Conservation (phyloP, 179 eudicot genomes). For the Vitellaria paradoxa region DNA sequence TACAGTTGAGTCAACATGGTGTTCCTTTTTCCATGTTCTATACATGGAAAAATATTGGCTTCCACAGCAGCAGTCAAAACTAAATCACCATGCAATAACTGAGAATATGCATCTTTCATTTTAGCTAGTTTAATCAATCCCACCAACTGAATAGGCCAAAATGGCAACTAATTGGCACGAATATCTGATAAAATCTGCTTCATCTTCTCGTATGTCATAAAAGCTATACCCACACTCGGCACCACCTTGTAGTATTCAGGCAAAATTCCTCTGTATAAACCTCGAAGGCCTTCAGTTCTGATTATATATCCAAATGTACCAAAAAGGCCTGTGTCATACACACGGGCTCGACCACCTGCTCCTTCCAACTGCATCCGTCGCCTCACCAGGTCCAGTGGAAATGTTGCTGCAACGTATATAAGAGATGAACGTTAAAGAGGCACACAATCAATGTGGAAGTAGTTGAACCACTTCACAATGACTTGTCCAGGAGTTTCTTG, state of each 20-base stretch:
- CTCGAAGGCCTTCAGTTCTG: slow-evolving; percentile 73
- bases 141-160: background rate
- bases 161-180: slow-evolving; percentile 17
- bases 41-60: slow-evolving; percentile 20
- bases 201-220: slow-evolving; percentile 75
- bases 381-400: slow-evolving; percentile 87
- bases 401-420: slow-evolving; percentile 50
- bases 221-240: slow-evolving; percentile 79
- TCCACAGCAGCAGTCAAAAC: slow-evolving; percentile 11
- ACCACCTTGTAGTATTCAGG: slow-evolving; percentile 92
- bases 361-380: slow-evolving; percentile 92
- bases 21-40: slow-evolving; percentile 15
- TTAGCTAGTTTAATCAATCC: background rate
- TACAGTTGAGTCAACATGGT: slow-evolving; percentile 13
- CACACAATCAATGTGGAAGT: background rate
- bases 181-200: slow-evolving; percentile 59
- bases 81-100: too few relatives aligned
- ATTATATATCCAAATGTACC: slow-evolving; percentile 60
- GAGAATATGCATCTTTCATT: background rate
- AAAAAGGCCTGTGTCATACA: slow-evolving; percentile 58
- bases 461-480: too few relatives aligned
- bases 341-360: slow-evolving; percentile 69
- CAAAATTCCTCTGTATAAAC: slow-evolving; percentile 82
- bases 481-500: too few relatives aligned
- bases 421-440: background rate